A percentile compares a stretch with the other conserved stretches of the same genome.
phyloP scores from a whole-genome alignment of 306 rosid genomes.

The Vigna unguiculata region DNA sequence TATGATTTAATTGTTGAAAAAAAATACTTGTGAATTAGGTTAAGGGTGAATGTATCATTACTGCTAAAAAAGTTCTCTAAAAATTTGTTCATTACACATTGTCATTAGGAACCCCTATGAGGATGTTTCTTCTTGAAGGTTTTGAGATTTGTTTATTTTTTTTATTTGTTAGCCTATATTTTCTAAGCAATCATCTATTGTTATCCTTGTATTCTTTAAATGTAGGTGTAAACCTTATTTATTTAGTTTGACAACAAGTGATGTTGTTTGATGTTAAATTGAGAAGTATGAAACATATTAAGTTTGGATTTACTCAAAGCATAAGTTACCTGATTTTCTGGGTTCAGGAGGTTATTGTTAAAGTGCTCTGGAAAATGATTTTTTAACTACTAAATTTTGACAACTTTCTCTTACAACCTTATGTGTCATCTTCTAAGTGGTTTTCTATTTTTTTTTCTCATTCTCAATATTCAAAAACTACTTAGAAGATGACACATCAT shows the following conservation, averaged over 20 bases:
- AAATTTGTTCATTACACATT: neutral
- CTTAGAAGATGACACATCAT: too few relatives aligned
- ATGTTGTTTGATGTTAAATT: too few relatives aligned
- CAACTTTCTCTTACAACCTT: too few relatives aligned
- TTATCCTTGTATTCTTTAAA: constrained; percentile 26
- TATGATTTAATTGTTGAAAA: constrained; percentile 3
- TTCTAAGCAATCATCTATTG: constrained; percentile 8
- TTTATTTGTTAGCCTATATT: constrained; percentile 25
- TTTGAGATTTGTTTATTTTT: constrained; percentile 8
- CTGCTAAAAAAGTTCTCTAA: neutral
- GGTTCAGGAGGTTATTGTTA: too few relatives aligned
- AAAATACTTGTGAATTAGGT: constrained; percentile 1
- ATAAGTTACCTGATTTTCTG: constrained; percentile 39
- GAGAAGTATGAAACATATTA: constrained; percentile 8
- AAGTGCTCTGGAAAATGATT: too few relatives aligned
- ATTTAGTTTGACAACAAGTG: constrained; percentile 24
- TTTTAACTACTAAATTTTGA: too few relatives aligned
- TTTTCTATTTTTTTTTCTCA: too few relatives aligned
- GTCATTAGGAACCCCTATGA: constrained; percentile 4
- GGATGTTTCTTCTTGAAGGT: neutral
- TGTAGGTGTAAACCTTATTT: neutral
- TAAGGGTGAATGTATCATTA: neutral
- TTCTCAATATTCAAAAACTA: too few relatives aligned
- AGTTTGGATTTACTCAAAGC: constrained; percentile 41
- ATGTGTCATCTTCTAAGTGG: too few relatives aligned